Evolutionary conservation across 139 green algal genomes (phyloP).

Genomic region (Picochlorum sp.): DNA sequence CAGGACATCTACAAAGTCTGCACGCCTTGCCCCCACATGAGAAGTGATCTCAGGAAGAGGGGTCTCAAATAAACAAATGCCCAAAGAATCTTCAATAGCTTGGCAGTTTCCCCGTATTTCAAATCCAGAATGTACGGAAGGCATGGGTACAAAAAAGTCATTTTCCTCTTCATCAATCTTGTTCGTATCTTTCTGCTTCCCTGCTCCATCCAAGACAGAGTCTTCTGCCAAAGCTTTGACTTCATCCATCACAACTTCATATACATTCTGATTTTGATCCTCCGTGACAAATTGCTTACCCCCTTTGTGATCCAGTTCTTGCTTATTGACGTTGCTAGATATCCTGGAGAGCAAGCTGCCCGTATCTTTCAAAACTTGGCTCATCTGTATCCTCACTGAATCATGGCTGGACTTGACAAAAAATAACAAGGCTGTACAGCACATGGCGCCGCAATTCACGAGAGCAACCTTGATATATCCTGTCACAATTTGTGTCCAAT

Average conservation of each 20-base stretch:
- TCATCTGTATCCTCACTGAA: conserved; percentile 3
- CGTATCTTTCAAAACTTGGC: background rate
- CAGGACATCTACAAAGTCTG: background rate
- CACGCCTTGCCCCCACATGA: background rate
- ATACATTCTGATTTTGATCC: too few relatives aligned
- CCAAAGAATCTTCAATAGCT: conserved; percentile 1
- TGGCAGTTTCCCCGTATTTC: background rate
- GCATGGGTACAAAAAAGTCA: background rate
- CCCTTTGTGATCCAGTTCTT: too few relatives aligned
- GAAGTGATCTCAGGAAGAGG: background rate
- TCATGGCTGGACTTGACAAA: conserved; percentile 13
- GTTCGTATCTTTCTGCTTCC: too few relatives aligned
- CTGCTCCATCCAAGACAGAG: too few relatives aligned
- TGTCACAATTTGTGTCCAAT: conserved; percentile 13
- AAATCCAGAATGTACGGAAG: background rate
- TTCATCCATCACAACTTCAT: too few relatives aligned
- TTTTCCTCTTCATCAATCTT: too few relatives aligned
- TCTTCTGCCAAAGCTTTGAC: too few relatives aligned
- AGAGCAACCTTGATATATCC: conserved; percentile 22
- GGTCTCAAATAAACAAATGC: background rate
- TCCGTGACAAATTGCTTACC: too few relatives aligned
- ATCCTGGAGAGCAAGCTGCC: conserved; percentile 6
- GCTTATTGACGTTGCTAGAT: background rate
- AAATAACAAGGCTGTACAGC: conserved; percentile 3
- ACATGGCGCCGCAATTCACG: conserved; percentile 10